Evolutionary conservation across 2,329 filamentous ascomycete genomes (phyloP), one percentile per base, ranked within the genome.

Genomic region (Rhinocladiella mackenziei): DNA sequence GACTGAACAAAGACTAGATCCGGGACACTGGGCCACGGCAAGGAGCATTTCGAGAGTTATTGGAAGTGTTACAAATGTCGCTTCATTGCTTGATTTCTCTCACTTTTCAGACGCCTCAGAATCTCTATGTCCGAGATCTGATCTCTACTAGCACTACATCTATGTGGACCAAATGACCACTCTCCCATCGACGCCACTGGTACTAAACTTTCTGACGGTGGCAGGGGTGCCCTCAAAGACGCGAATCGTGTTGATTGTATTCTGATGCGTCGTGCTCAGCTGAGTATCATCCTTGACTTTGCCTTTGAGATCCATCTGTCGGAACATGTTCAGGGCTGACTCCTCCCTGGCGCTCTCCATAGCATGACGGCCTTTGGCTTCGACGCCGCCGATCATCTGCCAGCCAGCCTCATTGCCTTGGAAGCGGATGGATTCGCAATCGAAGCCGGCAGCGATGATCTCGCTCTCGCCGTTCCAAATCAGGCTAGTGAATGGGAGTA

Each of bases 251-350:
- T 80, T 88, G 62, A 98, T 86, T 18, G 89, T 95, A 70, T 98
- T 98, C 65, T 98, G 92, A 68, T 98, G 92, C 34, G 92, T 81
- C 8, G 92, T 97, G 71, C 88, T 92, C 57, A 98, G 75, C 71
- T 94, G 86, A 3, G 89, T 96, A 64, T 97, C 89, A 60, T 94
- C 89, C 62, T 87, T 87, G 43, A 76, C 73, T 69, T 94, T 94
- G 51, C 92, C 92, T 76, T 92, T 95, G 55, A 98, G 76, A 67
- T 98, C 92, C 92, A 98, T 97, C 72, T 96, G 89, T 60, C 82
- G 81, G 72, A 98, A 98, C 88, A 97, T 95, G 68, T 97, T 95
- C 65, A 96, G 73, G 17, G 92, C 92, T 54, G 86, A 92, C 65
- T 97, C 92, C 68, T 97, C 92, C 22, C 84, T 77, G 47, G 73